Percentiles rank a stretch among this genome's conserved stretches.
phyloP scores from a whole-genome alignment of 2,329 filamentous ascomycete species.

The Aureobasidium uvarum region DNA sequence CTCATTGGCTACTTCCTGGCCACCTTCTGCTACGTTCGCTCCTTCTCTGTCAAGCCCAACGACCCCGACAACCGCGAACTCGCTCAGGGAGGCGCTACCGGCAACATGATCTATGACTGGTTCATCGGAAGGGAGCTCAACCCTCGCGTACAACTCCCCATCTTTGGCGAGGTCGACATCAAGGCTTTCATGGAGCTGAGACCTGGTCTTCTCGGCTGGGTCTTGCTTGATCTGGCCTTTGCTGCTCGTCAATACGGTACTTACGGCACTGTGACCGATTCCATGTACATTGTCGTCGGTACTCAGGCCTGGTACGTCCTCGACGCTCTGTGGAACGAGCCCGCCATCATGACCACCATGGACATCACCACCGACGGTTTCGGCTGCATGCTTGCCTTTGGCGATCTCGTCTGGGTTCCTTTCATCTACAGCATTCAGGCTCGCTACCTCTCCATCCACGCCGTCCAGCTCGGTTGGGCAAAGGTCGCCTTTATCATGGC shows the following conservation, averaged over 20 bases:
- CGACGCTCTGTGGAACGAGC: slow-evolving; percentile 83
- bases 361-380: slow-evolving; percentile 93
- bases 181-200: slow-evolving; percentile 87
- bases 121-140: slow-evolving; percentile 96
- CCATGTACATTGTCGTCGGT: slow-evolving; percentile 69
- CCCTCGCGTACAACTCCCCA: slow-evolving; percentile 73
- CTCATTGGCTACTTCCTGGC: slow-evolving; percentile 71
- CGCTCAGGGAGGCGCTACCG: slow-evolving; percentile 75
- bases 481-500: slow-evolving; percentile 65
- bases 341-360: slow-evolving; percentile 87
- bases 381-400: slow-evolving; percentile 91
- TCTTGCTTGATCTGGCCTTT: slow-evolving; percentile 79
- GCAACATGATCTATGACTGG: slow-evolving; percentile 91
- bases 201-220: slow-evolving; percentile 88
- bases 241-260: slow-evolving; percentile 84
- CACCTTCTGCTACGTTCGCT: slow-evolving; percentile 75
- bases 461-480: slow-evolving; percentile 68
- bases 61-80: slow-evolving; percentile 73
- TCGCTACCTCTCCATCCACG: slow-evolving; percentile 80
- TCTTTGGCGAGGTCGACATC: slow-evolving; percentile 84
- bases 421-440: slow-evolving; percentile 84
- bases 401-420: slow-evolving; percentile 89
- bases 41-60: slow-evolving; percentile 75
- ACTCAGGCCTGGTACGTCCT: slow-evolving; percentile 82
- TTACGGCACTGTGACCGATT: slow-evolving; percentile 80